Conservation (phyloP, 129 eudicot genomes). For the Solidago caesia region DNA sequence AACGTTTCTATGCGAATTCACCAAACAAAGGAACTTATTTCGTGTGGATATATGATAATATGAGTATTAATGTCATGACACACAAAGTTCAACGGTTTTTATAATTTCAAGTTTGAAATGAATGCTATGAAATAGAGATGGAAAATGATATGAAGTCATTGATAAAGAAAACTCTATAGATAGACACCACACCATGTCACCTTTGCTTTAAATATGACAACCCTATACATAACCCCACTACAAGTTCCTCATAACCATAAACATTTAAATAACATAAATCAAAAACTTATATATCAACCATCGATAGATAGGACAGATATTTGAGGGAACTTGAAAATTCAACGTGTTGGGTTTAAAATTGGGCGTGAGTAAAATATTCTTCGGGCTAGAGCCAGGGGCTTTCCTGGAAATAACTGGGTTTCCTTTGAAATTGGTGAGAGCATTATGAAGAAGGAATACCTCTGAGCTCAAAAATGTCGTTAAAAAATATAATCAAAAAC, state of each 20-base stretch:
- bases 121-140: conserved; percentile 30
- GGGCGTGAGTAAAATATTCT: no score
- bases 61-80: conserved; percentile 27
- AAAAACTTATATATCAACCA: background rate
- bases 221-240: conserved; percentile 28
- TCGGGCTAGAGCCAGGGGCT: no score
- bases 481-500: no score
- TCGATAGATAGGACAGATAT: no score
- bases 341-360: no score
- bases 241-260: conserved; percentile 28
- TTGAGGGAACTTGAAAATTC: no score
- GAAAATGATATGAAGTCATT: conserved; percentile 28
- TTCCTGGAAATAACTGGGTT: no score
- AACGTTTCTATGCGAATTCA: background rate
- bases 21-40: background rate
- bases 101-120: conserved; percentile 20
- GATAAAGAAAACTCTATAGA: conserved; percentile 33
- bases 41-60: background rate
- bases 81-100: conserved; percentile 25
- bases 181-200: conserved; percentile 32
- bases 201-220: conserved; percentile 36
- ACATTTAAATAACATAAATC: background rate
- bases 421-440: no score
- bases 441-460: no score
- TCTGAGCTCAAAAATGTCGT: no score